Evolutionary conservation across 78 protist genomes (phyloP).

Genomic region (Capsaspora owczarzaki): DNA sequence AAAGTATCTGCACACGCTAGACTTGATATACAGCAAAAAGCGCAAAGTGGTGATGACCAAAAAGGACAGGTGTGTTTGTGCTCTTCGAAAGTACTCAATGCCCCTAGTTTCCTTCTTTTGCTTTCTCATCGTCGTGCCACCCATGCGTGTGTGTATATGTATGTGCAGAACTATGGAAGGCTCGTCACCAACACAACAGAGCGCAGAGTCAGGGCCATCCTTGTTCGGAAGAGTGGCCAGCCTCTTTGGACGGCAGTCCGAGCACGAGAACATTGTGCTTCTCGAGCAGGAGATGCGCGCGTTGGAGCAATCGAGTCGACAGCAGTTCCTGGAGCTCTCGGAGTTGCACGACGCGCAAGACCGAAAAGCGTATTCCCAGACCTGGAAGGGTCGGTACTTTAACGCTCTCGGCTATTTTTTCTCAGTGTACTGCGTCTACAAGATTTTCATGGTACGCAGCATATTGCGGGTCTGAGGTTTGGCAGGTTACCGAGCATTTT

Average conservation of each 20-base stretch:
- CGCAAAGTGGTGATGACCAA: not conserved
- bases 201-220: no score
- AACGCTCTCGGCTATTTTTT: slow-evolving; percentile 63
- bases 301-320: slow-evolving; percentile 4
- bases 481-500: no score
- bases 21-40: not conserved
- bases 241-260: no score
- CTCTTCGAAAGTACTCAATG: not conserved
- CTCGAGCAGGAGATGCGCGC: slow-evolving; percentile 13
- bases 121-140: not conserved
- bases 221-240: no score
- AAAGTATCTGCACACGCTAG: slow-evolving; percentile 25
- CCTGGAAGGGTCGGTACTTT: slow-evolving; percentile 51
- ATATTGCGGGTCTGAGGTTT: not conserved
- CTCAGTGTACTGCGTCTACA: slow-evolving; percentile 68
- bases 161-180: no score
- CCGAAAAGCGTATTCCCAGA: slow-evolving; percentile 45
- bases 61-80: not conserved
- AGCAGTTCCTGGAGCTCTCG: slow-evolving; percentile 44
- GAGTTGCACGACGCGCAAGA: slow-evolving; percentile 37
- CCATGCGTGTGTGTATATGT: not conserved
- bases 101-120: not conserved
- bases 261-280: not conserved
- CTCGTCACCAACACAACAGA: no score
- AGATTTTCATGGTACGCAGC: slow-evolving; percentile 62